Evolutionary conservation across 208 protist species (phyloP), one percentile per base, ranked within the genome.

Genomic region (Tritrichomonas foetus): DNA sequence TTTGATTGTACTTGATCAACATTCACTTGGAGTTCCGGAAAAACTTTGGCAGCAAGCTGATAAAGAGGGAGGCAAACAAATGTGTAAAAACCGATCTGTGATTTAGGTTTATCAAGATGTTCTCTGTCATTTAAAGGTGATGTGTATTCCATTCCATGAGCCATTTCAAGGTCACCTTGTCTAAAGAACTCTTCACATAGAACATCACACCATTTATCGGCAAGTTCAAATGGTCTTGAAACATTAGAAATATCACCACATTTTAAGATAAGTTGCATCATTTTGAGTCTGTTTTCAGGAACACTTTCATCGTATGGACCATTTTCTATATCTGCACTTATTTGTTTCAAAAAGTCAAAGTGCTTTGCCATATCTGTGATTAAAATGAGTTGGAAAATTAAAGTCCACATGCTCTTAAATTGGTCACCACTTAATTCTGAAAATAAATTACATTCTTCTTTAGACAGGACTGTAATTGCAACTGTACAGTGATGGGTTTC

Each of bases 401-500:
- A 66, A 27, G 93, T 75, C 36, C 95, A 95, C 13, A 96, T 22
- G 30, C 93, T 36, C 11, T 72, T 66, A 64, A 94, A 96, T 89
- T 95, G 66, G 30, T 69, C 93, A 44, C 49, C 22, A 14, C 93
- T 27, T 20, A 96, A 94, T 3, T 25, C 36, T 22, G 30, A 33
- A 53, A 96, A 53, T 20, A 96, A 93, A 75, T 95, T 95, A 64
- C n/a, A 93, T 47, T 94, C 93, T 25, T 93, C 89, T 33, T 57
- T 36, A 11, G 82, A 49, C 22, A 96, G 78, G 44, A 96, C 14
- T 9, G 11, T 25, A 80, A 95, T 95, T 30, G 93, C 92, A 25
- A 95, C 92, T 47, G 94, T 25, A 78, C 94, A 80, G 94, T 97
- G 96, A 93, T 96, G 94, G 27, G 95, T 95, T 94, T 97, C 96